These are phyloP conservation scores for Cytospora piceae DNA, from an alignment of 2,329 filamentous ascomycete species.

Conservation along the genomic window DNA sequence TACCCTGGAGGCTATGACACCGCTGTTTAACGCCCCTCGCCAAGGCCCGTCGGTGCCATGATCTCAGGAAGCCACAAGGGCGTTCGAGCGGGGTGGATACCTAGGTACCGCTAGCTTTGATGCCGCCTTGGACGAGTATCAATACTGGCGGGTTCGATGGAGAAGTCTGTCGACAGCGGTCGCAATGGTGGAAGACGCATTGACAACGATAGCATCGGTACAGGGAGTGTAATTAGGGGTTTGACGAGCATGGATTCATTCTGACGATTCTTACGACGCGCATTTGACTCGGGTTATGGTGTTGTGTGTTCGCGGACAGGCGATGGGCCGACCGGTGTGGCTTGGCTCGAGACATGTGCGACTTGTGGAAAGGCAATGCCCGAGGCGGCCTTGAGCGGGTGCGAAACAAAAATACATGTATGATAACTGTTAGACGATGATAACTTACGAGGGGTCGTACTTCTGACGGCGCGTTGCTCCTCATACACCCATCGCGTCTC, in stretches of 20 bases:
- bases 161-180: not conserved
- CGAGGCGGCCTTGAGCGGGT: not conserved
- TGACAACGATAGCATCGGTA: not conserved
- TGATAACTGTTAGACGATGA: not conserved
- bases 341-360: not conserved
- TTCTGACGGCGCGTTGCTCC: no score
- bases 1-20: not conserved
- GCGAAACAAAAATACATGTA: not conserved
- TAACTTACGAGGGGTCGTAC: no score
- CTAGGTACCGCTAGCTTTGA: not conserved
- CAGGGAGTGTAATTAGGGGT: not conserved
- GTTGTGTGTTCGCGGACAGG: not conserved
- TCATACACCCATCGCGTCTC: not conserved
- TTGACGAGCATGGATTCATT: conserved; percentile 1
- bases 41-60: not conserved
- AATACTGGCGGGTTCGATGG: not conserved
- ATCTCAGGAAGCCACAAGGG: not conserved
- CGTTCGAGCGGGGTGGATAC: not conserved
- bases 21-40: not conserved
- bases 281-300: not conserved
- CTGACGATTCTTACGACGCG: not conserved
- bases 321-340: not conserved
- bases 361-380: not conserved
- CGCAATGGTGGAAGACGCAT: not conserved
- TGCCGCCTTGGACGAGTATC: not conserved